These are phyloP conservation scores for Pichia exigua DNA, from an alignment of 805 yeast genomes.

Conservation along the genomic window DNA sequence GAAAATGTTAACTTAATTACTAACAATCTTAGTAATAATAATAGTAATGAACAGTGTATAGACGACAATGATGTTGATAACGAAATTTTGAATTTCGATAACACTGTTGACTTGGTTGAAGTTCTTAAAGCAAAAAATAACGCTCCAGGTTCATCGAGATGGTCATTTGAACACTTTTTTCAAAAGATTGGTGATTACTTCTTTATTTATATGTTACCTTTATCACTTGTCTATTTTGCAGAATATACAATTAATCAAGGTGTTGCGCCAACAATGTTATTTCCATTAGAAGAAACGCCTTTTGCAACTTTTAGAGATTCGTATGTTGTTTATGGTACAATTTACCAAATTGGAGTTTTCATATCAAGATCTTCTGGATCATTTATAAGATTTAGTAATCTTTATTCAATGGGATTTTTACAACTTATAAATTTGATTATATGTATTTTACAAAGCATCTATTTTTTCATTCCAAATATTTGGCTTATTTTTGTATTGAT, in stretches of 20 bases:
- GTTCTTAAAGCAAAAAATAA: not conserved
- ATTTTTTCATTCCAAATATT: conserved; percentile 47
- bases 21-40: not conserved
- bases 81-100: not conserved
- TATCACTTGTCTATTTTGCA: conserved; percentile 72
- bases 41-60: not conserved
- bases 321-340: conserved; percentile 83
- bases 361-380: conserved; percentile 80
- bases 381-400: conserved; percentile 46
- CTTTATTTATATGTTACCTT: conserved; percentile 73
- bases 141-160: not conserved
- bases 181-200: conserved; percentile 24
- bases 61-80: not conserved
- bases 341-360: conserved; percentile 90
- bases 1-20: not conserved
- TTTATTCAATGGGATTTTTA: conserved; percentile 56
- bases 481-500: conserved; percentile 56
- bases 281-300: conserved; percentile 65
- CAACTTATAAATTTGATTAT: conserved; percentile 59
- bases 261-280: conserved; percentile 78
- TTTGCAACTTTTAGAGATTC: conserved; percentile 70
- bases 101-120: not conserved
- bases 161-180: not conserved
- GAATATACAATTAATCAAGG: conserved; percentile 93
- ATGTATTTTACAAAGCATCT: conserved; percentile 58